Percentiles rank a stretch among this genome's conserved stretches.
Evolutionary conservation across 2,329 filamentous ascomycete species (phyloP).

Genomic region (Trichoderma atrobrunneum): DNA sequence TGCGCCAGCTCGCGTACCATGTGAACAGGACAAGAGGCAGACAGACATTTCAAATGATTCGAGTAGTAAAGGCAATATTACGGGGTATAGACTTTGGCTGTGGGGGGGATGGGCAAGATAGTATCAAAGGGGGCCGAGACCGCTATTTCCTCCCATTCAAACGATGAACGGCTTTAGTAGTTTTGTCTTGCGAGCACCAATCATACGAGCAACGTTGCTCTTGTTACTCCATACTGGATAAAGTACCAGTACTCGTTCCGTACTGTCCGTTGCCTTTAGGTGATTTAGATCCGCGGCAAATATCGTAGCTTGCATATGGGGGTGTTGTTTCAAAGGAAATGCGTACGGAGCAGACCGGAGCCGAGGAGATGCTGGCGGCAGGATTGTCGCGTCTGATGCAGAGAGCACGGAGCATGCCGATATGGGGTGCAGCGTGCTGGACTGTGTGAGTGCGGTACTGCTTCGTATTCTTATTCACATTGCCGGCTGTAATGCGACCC

Average conservation of each 20-base stretch:
- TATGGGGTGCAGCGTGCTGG: background rate
- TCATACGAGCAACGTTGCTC: background rate
- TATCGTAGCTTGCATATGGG: background rate
- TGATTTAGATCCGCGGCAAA: background rate
- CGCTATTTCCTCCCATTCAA: background rate
- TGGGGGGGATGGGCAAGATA: background rate
- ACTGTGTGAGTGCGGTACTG: background rate
- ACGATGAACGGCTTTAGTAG: background rate
- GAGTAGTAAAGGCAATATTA: background rate
- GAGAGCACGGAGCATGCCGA: background rate
- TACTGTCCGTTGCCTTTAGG: background rate
- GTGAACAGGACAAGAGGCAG: background rate
- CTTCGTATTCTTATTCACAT: background rate
- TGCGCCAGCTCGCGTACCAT: background rate
- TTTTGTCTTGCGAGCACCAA: background rate
- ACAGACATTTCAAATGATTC: background rate
- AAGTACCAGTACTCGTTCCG: background rate
- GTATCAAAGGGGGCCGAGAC: slow-evolving; percentile 4
- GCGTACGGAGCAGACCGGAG: background rate
- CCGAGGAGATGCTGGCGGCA: background rate
- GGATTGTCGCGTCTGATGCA: background rate
- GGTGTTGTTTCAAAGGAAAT: background rate
- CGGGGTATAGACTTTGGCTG: background rate
- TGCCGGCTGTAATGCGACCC: background rate
- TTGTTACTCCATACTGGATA: background rate